Conservation (phyloP, 2,329 filamentous ascomycete species). For the Cladosporium sp. region DNA sequence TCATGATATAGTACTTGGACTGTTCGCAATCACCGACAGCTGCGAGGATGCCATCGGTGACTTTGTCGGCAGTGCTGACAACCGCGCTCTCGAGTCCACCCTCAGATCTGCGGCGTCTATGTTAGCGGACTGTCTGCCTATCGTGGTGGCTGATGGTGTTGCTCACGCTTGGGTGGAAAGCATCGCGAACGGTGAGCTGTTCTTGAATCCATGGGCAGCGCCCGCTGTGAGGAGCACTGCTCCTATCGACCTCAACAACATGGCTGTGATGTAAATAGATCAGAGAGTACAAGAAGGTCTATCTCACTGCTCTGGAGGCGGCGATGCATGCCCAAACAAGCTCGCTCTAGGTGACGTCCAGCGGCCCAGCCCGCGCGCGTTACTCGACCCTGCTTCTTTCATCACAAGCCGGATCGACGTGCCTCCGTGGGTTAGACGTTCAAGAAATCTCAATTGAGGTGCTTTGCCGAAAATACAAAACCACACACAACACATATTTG, state of each 20-base stretch:
- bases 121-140: conserved; percentile 1
- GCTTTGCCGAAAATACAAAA: background rate
- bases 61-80: conserved; percentile 23
- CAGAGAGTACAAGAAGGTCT: background rate
- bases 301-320: background rate
- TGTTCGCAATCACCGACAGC: conserved; percentile 42
- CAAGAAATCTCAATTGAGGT: background rate
- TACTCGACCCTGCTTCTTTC: background rate
- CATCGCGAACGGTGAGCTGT: conserved; percentile 85
- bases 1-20: conserved; percentile 65
- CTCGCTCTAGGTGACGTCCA: conserved; percentile 8
- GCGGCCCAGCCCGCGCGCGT: background rate
- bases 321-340: background rate
- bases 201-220: conserved; percentile 67
- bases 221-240: conserved; percentile 23
- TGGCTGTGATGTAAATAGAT: conserved; percentile 14
- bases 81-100: conserved; percentile 21
- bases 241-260: conserved; percentile 22
- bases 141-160: background rate
- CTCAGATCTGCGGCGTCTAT: background rate
- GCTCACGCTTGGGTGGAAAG: conserved; percentile 76
- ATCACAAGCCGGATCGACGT: conserved; percentile 13
- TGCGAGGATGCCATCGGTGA: conserved; percentile 32
- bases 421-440: conserved; percentile 7
- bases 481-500: conserved; percentile 2